Evolutionary conservation across 2,329 filamentous ascomycete species (phyloP), one percentile per base, ranked within the genome.

Genomic region (Clathrospora elynae): DNA sequence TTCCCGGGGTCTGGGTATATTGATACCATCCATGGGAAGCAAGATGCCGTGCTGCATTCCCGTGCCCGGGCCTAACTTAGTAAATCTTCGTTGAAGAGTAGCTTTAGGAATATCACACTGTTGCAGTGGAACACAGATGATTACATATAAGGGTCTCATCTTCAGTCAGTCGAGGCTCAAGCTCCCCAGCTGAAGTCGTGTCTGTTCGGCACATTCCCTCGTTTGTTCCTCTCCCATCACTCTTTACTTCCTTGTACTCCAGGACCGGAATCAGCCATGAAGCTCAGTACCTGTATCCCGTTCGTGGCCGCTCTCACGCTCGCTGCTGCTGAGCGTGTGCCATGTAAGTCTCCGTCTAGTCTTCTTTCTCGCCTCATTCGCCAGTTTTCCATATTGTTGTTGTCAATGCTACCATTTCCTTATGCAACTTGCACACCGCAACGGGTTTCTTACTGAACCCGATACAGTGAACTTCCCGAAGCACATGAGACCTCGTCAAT

Each of bases 31-130:
- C n/a, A 32, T 37, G 35, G 34, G 30, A 61, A 50, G 55, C 51
- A 56, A 17, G 34, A 50, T 60, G 35, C 54, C 52, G 50, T 44
- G 35, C 50, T 55, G 55, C 53, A 55, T 55, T 34, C 29, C 44
- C 46, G 52, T 59, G 46, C 44, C 37, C 47, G 34, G 19, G 33
- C 13, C 41, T 30, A 41, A 39, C 46, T 40, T 43, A 35, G 20
- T 22, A 46, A 33, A 36, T 50, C 28, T 34, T 46, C 34, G 31
- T 23, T 33, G 36, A 34, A 19, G 34, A 22, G 46, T 33, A 32
- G 22, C 19, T 12, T 23, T 31, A 28, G 22, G 20, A 43, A 23
- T n/a, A 45, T 19, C 33, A 22, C 22, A 28, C 8, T 26, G 23
- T 50, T 13, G 19, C 22, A 22, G 30, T 50, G 35, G 20, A 29